Base-by-base conservation (phyloP, 495 filamentous ascomycete genomes). In the Xylaria bambusicola region DNA sequence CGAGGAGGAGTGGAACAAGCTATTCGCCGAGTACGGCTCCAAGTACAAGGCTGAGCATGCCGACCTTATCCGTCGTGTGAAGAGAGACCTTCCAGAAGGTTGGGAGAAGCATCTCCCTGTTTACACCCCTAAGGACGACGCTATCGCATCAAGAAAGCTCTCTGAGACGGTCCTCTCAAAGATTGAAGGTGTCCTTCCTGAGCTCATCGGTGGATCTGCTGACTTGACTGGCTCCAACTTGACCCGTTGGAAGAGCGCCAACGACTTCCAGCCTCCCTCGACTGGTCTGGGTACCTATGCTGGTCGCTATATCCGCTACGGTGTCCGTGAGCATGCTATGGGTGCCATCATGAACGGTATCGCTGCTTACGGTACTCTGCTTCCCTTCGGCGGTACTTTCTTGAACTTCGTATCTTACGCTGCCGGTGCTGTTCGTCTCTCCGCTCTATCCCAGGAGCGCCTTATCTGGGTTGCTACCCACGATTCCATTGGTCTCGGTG, bases 341-440 rank as follows among this genome's bases (percentile, higher is more conserved):
- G 94, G 88, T 72, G 93, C 90, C 69, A 90, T 96, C 78, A 91
- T 99, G 88, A 99, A 99, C 82, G 94, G 94, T 78, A 84, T 99
- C 55, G 84, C 90, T 56, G 93, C 92, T 60, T 99, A 99, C 74
- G 94, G 94, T 63, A 96, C 91, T 69, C 80, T 96, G 71, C 89
- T 99, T 70, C 94, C 94, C 52, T 95, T 91, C 63, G 89, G 84
- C 53, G 94, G 94, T 75, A 97, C 93, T 68, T 99, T 99, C 88
- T 81, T 99, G 61, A 99, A 99, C 89, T 99, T 99, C 80, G 93
- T 99, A 62, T 99, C 94, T 21, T 99, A 99, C 74, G 93, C 91
- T 62, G 91, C 94, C 63, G 94, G 94, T 75, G 87, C 95, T 71
- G 88, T 98, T 68, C 93, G 94, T 75, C 86, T 99, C 24, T 96